phyloP scores from a whole-genome alignment of 2,329 filamentous ascomycete species.

The Fusarium musae region DNA sequence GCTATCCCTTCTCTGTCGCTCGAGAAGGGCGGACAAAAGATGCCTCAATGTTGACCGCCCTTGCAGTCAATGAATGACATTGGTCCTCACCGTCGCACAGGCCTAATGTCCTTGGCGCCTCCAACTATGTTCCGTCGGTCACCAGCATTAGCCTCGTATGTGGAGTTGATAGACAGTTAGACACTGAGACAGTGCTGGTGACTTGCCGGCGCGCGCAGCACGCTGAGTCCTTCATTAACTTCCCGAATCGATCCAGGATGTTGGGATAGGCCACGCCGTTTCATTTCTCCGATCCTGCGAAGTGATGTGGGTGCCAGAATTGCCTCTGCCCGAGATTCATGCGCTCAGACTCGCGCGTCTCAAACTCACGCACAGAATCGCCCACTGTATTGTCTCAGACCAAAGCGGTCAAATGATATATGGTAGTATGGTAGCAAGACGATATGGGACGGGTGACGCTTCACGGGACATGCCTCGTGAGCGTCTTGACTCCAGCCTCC shows the following conservation, averaged over 20 bases:
- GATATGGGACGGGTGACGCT: slow-evolving; percentile 21
- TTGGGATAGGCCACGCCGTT: neutral
- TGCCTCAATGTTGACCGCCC: slow-evolving; percentile 10
- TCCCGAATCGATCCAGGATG: slow-evolving; percentile 8
- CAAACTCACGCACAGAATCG: slow-evolving; percentile 7
- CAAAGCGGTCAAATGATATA: slow-evolving; percentile 33
- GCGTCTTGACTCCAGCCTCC: slow-evolving; percentile 24
- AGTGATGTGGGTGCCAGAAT: slow-evolving; percentile 6
- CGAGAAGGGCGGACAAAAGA: neutral
- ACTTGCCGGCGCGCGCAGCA: slow-evolving; percentile 22
- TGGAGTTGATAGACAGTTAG: neutral
- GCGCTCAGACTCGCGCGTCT: slow-evolving; percentile 22
- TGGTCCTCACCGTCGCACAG: slow-evolving; percentile 1
- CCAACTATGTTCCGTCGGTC: slow-evolving; percentile 1
- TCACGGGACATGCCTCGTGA: slow-evolving; percentile 35
- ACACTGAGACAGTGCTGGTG: slow-evolving; percentile 35
- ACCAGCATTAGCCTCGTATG: neutral
- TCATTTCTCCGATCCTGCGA: slow-evolving; percentile 18
- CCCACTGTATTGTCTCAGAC: slow-evolving; percentile 32
- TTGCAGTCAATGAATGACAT: neutral
- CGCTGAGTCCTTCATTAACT: slow-evolving; percentile 8
- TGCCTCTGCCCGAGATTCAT: neutral
- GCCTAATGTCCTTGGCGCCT: slow-evolving; percentile 17
- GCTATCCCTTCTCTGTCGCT: neutral
- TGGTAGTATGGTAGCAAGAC: slow-evolving; percentile 11